A percentile compares a stretch with the other conserved stretches of the same genome.
phyloP scores from a whole-genome alignment of 805 yeast species.

The Blastobotrys robertii region DNA sequence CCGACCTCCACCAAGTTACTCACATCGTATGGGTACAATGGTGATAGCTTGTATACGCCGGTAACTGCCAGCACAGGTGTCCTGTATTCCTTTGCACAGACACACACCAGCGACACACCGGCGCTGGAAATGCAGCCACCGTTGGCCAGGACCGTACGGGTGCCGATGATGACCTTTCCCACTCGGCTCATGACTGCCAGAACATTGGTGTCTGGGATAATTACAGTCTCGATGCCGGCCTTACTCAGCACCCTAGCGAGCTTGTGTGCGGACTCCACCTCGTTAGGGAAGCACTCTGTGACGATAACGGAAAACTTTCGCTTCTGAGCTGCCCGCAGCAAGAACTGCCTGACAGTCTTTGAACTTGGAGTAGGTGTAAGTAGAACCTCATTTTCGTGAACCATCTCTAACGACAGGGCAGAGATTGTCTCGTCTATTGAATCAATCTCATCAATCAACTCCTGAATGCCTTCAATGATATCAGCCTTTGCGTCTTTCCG shows the following conservation, averaged over 20 bases:
- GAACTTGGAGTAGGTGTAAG: conserved; percentile 94
- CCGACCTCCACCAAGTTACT: conserved; percentile 84
- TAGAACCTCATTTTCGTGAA: conserved; percentile 66
- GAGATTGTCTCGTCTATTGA: conserved; percentile 87
- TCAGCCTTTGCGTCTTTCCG: conserved; percentile 63
- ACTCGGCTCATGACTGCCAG: conserved; percentile 96
- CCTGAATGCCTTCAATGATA: conserved; percentile 86
- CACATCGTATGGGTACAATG: conserved; percentile 81
- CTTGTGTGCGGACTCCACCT: conserved; percentile 60
- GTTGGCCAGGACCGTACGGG: conserved; percentile 86
- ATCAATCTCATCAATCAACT: conserved; percentile 81
- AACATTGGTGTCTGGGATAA: conserved; percentile 87
- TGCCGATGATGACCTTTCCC: conserved; percentile 90
- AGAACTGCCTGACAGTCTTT: conserved; percentile 75
- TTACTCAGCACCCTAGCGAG: conserved; percentile 74
- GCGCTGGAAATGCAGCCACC: conserved; percentile 89
- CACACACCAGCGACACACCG: conserved; percentile 89
- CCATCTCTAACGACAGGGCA: conserved; percentile 81
- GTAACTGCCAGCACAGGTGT: conserved; percentile 97
- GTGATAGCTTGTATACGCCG: conserved; percentile 87
- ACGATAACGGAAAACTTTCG: conserved; percentile 83
- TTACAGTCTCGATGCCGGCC: conserved; percentile 79
- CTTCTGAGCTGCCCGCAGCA: conserved; percentile 77
- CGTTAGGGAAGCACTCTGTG: conserved; percentile 88
- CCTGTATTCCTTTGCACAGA: conserved; percentile 87